A percentile compares a stretch with the other conserved stretches of the same genome.
These are phyloP conservation scores for Dryas octopetala DNA, from an alignment of 306 rosid genomes.

Conservation along the genomic window DNA sequence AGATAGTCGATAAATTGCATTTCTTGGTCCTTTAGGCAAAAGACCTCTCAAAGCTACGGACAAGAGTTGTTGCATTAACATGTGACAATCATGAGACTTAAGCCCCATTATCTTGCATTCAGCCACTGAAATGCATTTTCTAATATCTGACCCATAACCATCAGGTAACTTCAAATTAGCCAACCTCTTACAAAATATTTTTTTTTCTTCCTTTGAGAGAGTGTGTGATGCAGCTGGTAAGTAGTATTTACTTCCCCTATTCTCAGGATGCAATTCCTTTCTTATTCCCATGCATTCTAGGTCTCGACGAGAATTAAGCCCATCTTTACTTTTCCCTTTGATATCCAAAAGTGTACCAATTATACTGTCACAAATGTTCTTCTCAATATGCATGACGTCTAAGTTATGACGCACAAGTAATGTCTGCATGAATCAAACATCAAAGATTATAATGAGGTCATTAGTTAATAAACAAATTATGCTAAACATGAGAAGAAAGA, in stretches of 20 bases:
- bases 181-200: not conserved
- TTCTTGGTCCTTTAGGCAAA: not conserved
- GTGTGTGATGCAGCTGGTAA: not conserved
- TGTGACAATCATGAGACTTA: conserved; percentile 1
- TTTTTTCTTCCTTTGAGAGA: not conserved
- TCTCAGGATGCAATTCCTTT: no score
- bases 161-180: not conserved
- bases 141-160: conserved; percentile 4
- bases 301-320: not conserved
- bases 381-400: not conserved
- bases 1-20: not conserved
- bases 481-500: no score
- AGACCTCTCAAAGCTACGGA: not conserved
- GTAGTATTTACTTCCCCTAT: not conserved
- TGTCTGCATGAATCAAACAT: not conserved
- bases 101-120: not conserved
- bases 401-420: not conserved
- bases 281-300: not conserved
- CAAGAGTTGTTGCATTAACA: not conserved
- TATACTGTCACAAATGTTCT: conserved; percentile 1
- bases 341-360: conserved; percentile 2
- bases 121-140: not conserved
- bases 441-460: no score
- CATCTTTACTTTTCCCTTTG: not conserved
- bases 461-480: no score